Evolutionary conservation across 1,284 basidiomycete genomes (phyloP), one percentile per base, ranked within the genome.

Genomic region (Cutaneotrichosporon dermatis): DNA sequence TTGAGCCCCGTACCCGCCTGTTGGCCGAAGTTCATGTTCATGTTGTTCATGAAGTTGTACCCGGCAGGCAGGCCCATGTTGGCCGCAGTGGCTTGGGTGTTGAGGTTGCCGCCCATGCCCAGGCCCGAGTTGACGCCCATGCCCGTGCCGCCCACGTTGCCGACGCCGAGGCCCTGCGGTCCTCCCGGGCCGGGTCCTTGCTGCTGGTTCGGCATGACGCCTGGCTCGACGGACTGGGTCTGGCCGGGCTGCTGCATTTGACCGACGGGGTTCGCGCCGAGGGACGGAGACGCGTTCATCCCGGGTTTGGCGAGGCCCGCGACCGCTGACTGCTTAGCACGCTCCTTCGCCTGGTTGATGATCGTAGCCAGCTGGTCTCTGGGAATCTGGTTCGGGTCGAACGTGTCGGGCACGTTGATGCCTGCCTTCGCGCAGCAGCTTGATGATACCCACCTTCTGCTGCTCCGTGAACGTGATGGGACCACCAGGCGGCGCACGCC

Each of bases 361-460:
- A 64, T 57, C 35, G 44, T 16, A 1, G 60, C 48, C 4, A 64
- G 55, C 42, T 54, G 49, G 11, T 66, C 64, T 48, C 57, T 58
- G 6, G 64, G 64, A 12, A 67, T 59, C 25, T 50, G 46, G 33
- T 60, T 54, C 33, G 64, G 64, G 45, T 65, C 62, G 39, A 67
- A 59, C 15, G 41, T 51, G 43, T 61, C 58, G 12, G 54, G 48
- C n/a, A 67, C 48, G 37, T 53, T 51, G 42, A 67, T 35, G n/a
- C 54, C 57, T n/a, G 4, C 57, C 51, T 13, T 59, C 55, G 40
- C 54, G 54, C 44, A 65, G 52, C 11, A 66, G 54, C 41, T 57
- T 59, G 51, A 64, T 55, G 36, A 65, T 59, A 13, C 63, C 57
- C n/a, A 44, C 41, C 12, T 58, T 58, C 55, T 63, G 61, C 56